Base-by-base conservation (phyloP, 352 stramenopile species). In the Pythium inflatum region DNA sequence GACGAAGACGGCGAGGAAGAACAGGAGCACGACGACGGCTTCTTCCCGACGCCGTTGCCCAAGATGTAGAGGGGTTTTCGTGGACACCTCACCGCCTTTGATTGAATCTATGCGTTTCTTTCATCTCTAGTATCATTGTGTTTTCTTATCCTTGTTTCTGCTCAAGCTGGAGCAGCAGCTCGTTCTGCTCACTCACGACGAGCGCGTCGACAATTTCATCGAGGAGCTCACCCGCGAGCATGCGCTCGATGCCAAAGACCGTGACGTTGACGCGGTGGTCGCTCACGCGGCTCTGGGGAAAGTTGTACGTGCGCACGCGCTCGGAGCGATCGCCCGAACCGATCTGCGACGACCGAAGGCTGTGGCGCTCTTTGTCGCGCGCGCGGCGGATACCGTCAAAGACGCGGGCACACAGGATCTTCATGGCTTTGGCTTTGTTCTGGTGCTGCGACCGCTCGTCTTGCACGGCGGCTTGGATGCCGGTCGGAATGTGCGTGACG, bases 301-400 rank as follows among this genome's bases (percentile, higher is more conserved):
- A 99, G 81, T 99, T 99, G 89, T 99, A 99, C 27, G 98, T 99
- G 59, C 97, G 87, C 46, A 99, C 98, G 55, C 98, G 98, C 80
- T 99, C 97, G 2, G 85, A 98, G 40, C 98, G 83, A 30, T 98
- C 95, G 34, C 97, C 97, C 1, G 95, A 99, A 34, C 96, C 96
- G 48, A 99, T 94, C 75, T 99, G 94, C 25, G 81, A 90, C 40
- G 77, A 83, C 24, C 91, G 83, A 77, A 95, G 76, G 12, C 51
- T 79, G 51, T 91, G 77, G 31, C 79, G 80, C 69, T 88, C 80
- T 31, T 78, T 66, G 67, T 91, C 81, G 36, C 75, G 77, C 62
- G 84, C 70, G 27, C 78, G 76, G 50, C 95, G 92, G 68, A 98
- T 90, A 18, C 96, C 92, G 65, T 99, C 97, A 70, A 98, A 99